Percentiles rank a stretch among this genome's conserved stretches.
phyloP scores from a whole-genome alignment of 352 stramenopile genomes.

The Phytopythium helicoides region DNA sequence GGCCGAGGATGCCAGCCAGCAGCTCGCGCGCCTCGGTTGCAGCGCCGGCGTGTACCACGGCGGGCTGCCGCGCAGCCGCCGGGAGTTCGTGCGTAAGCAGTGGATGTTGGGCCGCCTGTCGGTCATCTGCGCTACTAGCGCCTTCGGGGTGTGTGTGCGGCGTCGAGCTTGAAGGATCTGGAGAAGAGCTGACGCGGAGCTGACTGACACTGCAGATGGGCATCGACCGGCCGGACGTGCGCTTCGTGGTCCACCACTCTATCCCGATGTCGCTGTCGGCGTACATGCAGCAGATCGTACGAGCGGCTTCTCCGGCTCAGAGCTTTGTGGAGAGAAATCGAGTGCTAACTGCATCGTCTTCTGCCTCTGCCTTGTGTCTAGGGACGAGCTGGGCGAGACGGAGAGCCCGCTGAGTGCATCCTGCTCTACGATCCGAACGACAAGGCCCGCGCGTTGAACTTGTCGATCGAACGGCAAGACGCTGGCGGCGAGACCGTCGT shows the following conservation, averaged over 20 bases:
- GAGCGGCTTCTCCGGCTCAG: slow-evolving; percentile 8
- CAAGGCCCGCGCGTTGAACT: slow-evolving; percentile 40
- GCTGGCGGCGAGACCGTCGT: slow-evolving; percentile 16
- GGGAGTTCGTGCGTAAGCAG: slow-evolving; percentile 73
- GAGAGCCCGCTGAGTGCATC: slow-evolving; percentile 44
- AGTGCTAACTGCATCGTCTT: neutral
- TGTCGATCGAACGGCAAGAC: slow-evolving; percentile 42
- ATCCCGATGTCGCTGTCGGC: slow-evolving; percentile 59
- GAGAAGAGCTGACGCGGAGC: too few species aligned
- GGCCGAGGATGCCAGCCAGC: slow-evolving; percentile 53
- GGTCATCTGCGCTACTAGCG: slow-evolving; percentile 74
- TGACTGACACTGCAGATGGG: slow-evolving; percentile 50
- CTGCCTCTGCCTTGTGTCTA: slow-evolving; percentile 9
- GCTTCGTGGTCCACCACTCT: slow-evolving; percentile 73
- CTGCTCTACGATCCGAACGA: slow-evolving; percentile 61
- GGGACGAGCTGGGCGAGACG: slow-evolving; percentile 68
- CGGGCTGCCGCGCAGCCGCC: slow-evolving; percentile 44
- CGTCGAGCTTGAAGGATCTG: too few species aligned
- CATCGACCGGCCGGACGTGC: slow-evolving; percentile 73
- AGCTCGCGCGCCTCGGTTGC: slow-evolving; percentile 47
- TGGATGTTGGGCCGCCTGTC: slow-evolving; percentile 77
- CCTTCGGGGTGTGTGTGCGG: slow-evolving; percentile 52
- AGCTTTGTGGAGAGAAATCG: neutral
- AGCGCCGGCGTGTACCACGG: slow-evolving; percentile 72
- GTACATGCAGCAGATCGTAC: slow-evolving; percentile 80